Evolutionary conservation across 805 yeast genomes (phyloP).

Genomic region (Saccharomycopsis malanga): DNA sequence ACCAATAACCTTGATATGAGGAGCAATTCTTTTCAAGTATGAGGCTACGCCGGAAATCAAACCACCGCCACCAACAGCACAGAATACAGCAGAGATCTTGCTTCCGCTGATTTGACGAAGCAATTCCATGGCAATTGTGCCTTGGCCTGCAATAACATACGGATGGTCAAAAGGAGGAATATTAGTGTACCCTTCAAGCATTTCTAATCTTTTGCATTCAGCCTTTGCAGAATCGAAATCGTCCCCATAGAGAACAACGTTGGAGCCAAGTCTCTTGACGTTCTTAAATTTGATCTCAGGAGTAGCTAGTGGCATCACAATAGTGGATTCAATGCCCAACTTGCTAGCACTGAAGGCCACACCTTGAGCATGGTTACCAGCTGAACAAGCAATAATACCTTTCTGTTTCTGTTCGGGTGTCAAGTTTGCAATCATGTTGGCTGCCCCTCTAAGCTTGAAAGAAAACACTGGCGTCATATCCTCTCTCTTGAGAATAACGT

Average conservation of each 20-base stretch:
- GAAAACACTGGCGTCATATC: slow-evolving; percentile 92
- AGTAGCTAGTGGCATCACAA: slow-evolving; percentile 96
- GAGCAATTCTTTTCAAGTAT: slow-evolving; percentile 89
- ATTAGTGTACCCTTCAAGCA: slow-evolving; percentile 68
- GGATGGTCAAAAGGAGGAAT: slow-evolving; percentile 99
- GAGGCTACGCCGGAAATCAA: slow-evolving; percentile 85
- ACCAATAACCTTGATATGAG: slow-evolving; percentile 93
- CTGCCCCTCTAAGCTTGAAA: slow-evolving; percentile 95
- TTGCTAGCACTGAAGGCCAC: slow-evolving; percentile 88
- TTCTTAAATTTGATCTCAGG: slow-evolving; percentile 91
- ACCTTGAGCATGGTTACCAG: slow-evolving; percentile 99
- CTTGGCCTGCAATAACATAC: slow-evolving; percentile 97
- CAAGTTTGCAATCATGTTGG: slow-evolving; percentile 90
- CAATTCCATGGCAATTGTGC: slow-evolving; percentile 91
- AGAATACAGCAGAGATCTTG: slow-evolving; percentile 77
- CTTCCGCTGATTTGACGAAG: slow-evolving; percentile 77
- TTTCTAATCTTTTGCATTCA: slow-evolving; percentile 71
- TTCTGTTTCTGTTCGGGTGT: slow-evolving; percentile 48
- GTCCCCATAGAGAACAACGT: slow-evolving; percentile 87
- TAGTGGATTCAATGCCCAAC: slow-evolving; percentile 85
- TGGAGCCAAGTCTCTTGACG: slow-evolving; percentile 87
- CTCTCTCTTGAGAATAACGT: slow-evolving; percentile 79
- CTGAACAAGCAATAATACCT: slow-evolving; percentile 97
- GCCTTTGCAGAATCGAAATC: slow-evolving; percentile 93
- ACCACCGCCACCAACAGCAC: slow-evolving; percentile 98